phyloP scores from a whole-genome alignment of 257 asterid genomes.

The Nicotiana undulata region DNA sequence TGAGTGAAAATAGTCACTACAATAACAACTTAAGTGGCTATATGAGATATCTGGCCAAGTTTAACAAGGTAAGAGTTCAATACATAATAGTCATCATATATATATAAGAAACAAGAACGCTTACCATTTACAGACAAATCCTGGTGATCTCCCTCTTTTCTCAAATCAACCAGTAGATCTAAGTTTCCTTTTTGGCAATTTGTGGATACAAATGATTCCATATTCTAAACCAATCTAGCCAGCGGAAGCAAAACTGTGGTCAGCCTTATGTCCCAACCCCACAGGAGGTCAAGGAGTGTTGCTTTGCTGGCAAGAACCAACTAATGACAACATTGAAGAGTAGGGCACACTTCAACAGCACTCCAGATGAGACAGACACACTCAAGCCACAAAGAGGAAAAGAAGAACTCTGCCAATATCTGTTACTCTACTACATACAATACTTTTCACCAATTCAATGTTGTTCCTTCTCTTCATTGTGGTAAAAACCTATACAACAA shows the following conservation, averaged over 20 bases:
- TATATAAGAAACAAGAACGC: not conserved
- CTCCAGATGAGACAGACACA: not conserved
- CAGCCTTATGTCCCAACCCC: not conserved
- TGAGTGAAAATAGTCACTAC: not conserved
- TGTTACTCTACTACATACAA: not conserved
- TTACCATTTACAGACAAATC: constrained; percentile 10
- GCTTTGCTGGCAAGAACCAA: not conserved
- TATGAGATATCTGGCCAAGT: no score
- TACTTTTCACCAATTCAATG: not conserved
- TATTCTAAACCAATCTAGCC: not conserved
- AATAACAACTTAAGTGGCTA: not conserved
- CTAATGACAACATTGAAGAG: not conserved
- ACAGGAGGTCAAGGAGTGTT: not conserved
- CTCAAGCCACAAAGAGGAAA: not conserved
- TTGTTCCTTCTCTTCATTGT: not conserved
- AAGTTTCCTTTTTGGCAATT: not conserved
- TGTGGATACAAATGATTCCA: not conserved
- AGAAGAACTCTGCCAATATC: not conserved
- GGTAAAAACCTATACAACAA: not conserved
- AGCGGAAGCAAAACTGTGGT: not conserved
- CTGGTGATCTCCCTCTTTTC: not conserved
- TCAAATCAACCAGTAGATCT: constrained; percentile 1
- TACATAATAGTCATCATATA: not conserved
- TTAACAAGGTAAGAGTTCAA: not conserved
- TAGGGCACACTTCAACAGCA: not conserved